Evolutionary conservation across 2,329 filamentous ascomycete species (phyloP).

Genomic region (Geosmithia flava): DNA sequence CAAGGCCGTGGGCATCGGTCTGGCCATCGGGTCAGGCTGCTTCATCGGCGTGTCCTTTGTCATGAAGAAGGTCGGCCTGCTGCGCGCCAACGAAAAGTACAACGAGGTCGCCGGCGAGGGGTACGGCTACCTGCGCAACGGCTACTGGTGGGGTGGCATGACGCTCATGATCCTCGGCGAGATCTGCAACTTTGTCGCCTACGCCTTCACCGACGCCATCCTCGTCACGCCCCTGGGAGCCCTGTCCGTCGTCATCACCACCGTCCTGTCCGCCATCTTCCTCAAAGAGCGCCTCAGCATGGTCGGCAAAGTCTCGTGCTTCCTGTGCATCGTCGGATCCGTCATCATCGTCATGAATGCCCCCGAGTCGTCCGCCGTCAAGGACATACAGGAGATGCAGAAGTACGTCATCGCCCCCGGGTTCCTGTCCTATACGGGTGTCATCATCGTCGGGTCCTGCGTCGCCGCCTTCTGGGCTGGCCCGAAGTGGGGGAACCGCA

Average conservation of each 20-base stretch:
- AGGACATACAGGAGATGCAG: conserved; percentile 87
- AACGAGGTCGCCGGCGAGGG: conserved; percentile 91
- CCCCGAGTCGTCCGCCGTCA: conserved; percentile 71
- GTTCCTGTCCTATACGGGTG: conserved; percentile 73
- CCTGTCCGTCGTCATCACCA: conserved; percentile 82
- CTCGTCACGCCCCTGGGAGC: conserved; percentile 87
- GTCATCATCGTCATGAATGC: conserved; percentile 93
- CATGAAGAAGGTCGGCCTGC: conserved; percentile 81
- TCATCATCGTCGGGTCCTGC: conserved; percentile 62
- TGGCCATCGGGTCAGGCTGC: conserved; percentile 76
- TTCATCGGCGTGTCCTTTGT: conserved; percentile 96
- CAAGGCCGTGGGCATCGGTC: conserved; percentile 75
- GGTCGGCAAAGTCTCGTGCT: conserved; percentile 91
- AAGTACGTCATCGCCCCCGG: conserved; percentile 73
- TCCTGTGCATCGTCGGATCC: conserved; percentile 86
- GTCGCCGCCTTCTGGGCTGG: conserved; percentile 70
- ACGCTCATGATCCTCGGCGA: conserved; percentile 93
- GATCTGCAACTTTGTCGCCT: conserved; percentile 93
- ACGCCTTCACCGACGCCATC: conserved; percentile 93
- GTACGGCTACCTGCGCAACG: conserved; percentile 93
- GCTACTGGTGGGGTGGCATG: conserved; percentile 94
- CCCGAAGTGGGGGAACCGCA: conserved; percentile 86
- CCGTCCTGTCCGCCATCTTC: conserved; percentile 85
- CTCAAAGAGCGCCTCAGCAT: conserved; percentile 91
- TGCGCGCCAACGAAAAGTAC: conserved; percentile 93